phyloP scores from a whole-genome alignment of 2,329 filamentous ascomycete species.

The Botrytis medusae region DNA sequence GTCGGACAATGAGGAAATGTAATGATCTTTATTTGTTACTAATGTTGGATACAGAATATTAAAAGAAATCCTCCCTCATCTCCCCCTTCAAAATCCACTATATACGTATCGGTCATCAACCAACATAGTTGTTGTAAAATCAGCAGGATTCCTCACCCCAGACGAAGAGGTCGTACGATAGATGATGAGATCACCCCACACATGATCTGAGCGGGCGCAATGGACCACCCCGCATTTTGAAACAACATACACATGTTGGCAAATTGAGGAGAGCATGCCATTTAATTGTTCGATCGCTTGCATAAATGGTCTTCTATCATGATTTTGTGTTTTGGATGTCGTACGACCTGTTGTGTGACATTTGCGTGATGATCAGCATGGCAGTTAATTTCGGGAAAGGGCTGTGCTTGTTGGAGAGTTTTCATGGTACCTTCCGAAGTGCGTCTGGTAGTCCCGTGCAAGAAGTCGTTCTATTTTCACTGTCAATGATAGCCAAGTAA shows the following conservation, averaged over 20 bases:
- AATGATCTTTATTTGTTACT: neutral
- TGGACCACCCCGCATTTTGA: slow-evolving; percentile 7
- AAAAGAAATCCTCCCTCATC: too few species aligned
- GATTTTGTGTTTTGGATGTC: neutral
- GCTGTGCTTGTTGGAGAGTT: neutral
- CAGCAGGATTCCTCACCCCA: neutral
- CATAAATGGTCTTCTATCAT: neutral
- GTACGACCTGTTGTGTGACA: slow-evolving; percentile 3
- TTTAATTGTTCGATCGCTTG: neutral
- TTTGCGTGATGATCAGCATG: neutral
- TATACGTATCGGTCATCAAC: neutral
- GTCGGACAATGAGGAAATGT: neutral
- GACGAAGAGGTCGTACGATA: slow-evolving; percentile 11
- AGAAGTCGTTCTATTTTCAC: neutral
- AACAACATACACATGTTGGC: neutral
- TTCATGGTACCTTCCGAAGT: neutral
- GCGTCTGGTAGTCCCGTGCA: neutral
- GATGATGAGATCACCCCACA: slow-evolving; percentile 8
- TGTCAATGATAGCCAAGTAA: neutral
- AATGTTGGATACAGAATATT: neutral
- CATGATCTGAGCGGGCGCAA: slow-evolving; percentile 7
- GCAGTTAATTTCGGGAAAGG: neutral
- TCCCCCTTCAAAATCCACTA: neutral
- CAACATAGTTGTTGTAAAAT: neutral
- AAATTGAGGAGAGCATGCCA: neutral